Evolutionary conservation across 495 filamentous ascomycete genomes (phyloP), one percentile per base, ranked within the genome.

Genomic region (Podospora tetraspora): DNA sequence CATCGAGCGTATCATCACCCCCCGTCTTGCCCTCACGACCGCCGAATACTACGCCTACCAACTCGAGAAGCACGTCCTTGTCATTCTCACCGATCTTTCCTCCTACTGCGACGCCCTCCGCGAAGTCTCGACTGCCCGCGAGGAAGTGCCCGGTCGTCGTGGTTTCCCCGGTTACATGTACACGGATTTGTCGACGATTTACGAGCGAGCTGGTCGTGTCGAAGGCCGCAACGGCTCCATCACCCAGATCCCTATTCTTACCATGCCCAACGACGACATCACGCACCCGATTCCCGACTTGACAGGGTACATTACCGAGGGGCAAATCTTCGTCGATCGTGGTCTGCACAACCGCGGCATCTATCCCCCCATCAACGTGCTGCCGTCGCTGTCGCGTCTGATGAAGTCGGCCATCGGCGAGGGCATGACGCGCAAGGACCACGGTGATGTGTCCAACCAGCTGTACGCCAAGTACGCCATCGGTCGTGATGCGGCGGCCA

Each of bases 141-240:
- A 99, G 87, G 96, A 99, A 91, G 96, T 99, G 58, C 96, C 96
- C 67, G 96, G 96, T 85, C 94, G 96, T 80, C 93, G 96, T 87
- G 96, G 96, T 84, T 99, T 96, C 84, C 96, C 96, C 62, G 96
- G 96, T 92, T 99, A 99, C 86, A 99, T 99, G 96, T 99, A 99
- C 85, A 99, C 96, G 66, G 96, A 99, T 89, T 91, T 99, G 87
- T 97, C 96, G 61, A 99, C 96, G 73, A 95, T 99, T 74, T 99
- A 99, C 83, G 96, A 99, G 80, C 93, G 96, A 83, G 96, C 96
- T 75, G 96, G 96, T 74, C 96, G 96, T 89, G 96, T 99, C 30
- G 86, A 96, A 77, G 96, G 96, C 69, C 92, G 96, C 70, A 97
- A 97, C 76, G 96, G 96, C 62, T 97, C 94, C 62, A 99, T 99